Base-by-base conservation (phyloP, 2,329 filamentous ascomycete genomes). In the Pestalotiopsis sp. region DNA sequence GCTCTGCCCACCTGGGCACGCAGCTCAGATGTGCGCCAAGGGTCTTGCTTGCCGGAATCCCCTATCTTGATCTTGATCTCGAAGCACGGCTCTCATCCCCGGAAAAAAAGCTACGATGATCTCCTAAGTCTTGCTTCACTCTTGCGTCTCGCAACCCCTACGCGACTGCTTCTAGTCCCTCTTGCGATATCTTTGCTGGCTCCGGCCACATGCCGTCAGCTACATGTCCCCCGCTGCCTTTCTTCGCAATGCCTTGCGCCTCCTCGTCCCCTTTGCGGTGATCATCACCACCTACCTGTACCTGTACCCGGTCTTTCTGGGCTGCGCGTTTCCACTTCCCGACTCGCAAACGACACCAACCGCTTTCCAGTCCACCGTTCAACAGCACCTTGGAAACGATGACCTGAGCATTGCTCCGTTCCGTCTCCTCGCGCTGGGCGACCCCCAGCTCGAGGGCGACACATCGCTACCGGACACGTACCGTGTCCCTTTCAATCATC, bases 401-500 rank as follows among this genome's bases (percentile, higher is more conserved):
- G 73, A 62, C 9, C 68, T 72, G 74, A 76, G 71, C 67, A 72
- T 78, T 39, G 93, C 94, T 3, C 94, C 94, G 0, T 97, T 98
- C 76, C 89, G 95, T 69, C 89, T 98, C 3, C 90, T 98, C 14
- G 90, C 94, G 1, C 88, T 98, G 25, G 95, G 93, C 70, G 95
- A 98, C 79, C 95, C 95, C 4, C 95, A 98, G 79, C 88, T 98
- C 67, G 95, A 98, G 82, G 95, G 95, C 74, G 94, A 97, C 78
- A 94, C 92, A 2, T 94, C 93, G 6, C 91, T 98, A 31, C 92
- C 91, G 17, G 86, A 85, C 66, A 82, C 84, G 45, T 83, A 86
- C 71, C 79, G 86, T 49, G 83, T 85, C 25, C 78, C 83, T 1
- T 87, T 91, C 65, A 87, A 88, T 1, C 87, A 91, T 73, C 74